Conservation (phyloP, 2,329 filamentous ascomycete genomes). For the Grosmannia clavigera region DNA sequence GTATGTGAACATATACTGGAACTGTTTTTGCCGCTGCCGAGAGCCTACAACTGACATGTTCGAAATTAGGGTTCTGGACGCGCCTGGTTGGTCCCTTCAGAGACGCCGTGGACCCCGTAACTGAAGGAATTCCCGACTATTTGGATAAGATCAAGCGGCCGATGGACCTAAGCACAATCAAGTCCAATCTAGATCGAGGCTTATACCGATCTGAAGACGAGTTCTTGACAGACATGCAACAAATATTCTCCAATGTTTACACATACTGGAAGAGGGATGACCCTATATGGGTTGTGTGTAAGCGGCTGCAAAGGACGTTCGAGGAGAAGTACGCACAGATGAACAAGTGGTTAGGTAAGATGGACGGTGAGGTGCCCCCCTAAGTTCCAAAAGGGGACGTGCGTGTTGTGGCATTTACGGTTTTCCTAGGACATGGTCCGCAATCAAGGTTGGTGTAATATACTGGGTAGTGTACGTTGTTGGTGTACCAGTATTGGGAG, state of each 20-base stretch:
- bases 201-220: slow-evolving; percentile 40
- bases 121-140: slow-evolving; percentile 49
- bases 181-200: slow-evolving; percentile 42
- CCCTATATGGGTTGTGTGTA: slow-evolving; percentile 40
- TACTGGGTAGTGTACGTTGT: not conserved
- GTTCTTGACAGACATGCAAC: slow-evolving; percentile 44
- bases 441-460: not conserved
- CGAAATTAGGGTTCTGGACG: slow-evolving; percentile 46
- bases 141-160: slow-evolving; percentile 46
- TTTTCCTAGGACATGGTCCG: too few species aligned
- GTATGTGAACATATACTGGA: slow-evolving; percentile 20
- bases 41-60: not conserved
- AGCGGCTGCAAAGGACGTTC: slow-evolving; percentile 43
- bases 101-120: slow-evolving; percentile 41
- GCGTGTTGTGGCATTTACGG: too few species aligned
- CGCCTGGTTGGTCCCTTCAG: slow-evolving; percentile 51
- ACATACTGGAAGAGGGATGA: slow-evolving; percentile 48
- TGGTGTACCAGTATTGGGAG: not conserved
- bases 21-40: not conserved
- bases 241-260: slow-evolving; percentile 52
- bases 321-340: slow-evolving; percentile 37
- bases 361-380: slow-evolving; percentile 29
- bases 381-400: slow-evolving; percentile 5
- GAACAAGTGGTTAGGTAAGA: slow-evolving; percentile 47
- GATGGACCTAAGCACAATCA: slow-evolving; percentile 51